Evolutionary conservation across 306 rosid species (phyloP).

Genomic region (Vicia faba): DNA sequence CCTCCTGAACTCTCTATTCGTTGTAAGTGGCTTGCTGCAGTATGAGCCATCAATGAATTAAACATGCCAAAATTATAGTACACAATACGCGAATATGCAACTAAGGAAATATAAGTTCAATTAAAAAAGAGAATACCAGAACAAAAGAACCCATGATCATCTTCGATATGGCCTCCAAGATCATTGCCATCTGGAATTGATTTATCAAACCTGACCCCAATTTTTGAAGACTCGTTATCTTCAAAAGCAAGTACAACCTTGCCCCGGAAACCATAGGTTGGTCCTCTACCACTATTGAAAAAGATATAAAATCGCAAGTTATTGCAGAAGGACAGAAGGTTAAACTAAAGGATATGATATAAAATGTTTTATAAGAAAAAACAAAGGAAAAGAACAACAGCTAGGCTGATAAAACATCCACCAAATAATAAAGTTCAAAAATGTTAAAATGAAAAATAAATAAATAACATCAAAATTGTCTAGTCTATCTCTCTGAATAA

Average conservation of each 20-base stretch:
- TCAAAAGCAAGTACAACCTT: conserved; percentile 89
- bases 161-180: conserved; percentile 91
- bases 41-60: conserved; percentile 28
- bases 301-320: conserved; percentile 25
- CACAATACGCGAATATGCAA: conserved; percentile 19
- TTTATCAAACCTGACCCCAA: conserved; percentile 95
- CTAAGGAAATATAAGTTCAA: conserved; percentile 14
- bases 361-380: neutral
- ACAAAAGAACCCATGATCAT: conserved; percentile 88
- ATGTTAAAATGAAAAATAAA: too few relatives aligned
- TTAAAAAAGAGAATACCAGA: conserved; percentile 53
- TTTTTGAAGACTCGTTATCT: conserved; percentile 81
- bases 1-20: conserved; percentile 75
- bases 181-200: conserved; percentile 88
- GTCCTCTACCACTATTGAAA: conserved; percentile 64
- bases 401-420: too few relatives aligned
- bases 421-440: too few relatives aligned
- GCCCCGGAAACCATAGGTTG: conserved; percentile 82
- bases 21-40: conserved; percentile 70
- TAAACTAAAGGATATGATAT: neutral
- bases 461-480: too few relatives aligned
- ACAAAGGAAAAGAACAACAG: too few relatives aligned
- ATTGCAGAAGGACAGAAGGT: neutral
- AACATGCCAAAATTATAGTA: conserved; percentile 18
- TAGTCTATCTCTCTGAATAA: neutral